phyloP scores from a whole-genome alignment of 345 rosid genomes.

The Crucihimalaya himalaica region DNA sequence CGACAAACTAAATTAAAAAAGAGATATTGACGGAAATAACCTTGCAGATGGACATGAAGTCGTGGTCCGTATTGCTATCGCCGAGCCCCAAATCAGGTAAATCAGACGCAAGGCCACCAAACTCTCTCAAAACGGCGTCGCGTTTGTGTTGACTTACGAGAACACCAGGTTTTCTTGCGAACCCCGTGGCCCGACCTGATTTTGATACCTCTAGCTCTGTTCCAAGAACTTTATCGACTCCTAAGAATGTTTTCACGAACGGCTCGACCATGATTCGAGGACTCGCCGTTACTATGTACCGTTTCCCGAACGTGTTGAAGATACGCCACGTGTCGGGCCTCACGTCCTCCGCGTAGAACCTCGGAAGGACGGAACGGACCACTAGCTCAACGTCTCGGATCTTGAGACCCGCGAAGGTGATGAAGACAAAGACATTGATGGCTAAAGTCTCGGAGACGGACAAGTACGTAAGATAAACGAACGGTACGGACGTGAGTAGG shows the following conservation, averaged over 20 bases:
- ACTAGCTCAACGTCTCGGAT: conserved; percentile 74
- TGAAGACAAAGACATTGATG: conserved; percentile 62
- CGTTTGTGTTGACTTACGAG: conserved; percentile 67
- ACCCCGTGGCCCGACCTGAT: conserved; percentile 86
- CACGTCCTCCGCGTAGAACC: conserved; percentile 85
- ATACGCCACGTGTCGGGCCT: conserved; percentile 81
- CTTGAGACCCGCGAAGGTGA: conserved; percentile 68
- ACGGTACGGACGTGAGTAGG: conserved; percentile 65
- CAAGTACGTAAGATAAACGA: conserved; percentile 63
- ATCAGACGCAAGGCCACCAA: conserved; percentile 45
- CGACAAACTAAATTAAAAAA: not conserved
- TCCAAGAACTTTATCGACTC: conserved; percentile 83
- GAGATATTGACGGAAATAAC: conserved; percentile 40
- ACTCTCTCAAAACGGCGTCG: conserved; percentile 59
- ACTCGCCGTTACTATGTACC: conserved; percentile 72
- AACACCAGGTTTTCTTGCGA: conserved; percentile 63
- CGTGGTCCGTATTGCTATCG: conserved; percentile 68
- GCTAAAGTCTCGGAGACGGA: conserved; percentile 73
- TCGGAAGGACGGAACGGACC: conserved; percentile 75
- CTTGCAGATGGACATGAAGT: conserved; percentile 93
- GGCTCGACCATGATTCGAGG: conserved; percentile 92
- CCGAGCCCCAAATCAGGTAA: conserved; percentile 88
- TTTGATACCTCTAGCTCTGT: conserved; percentile 70
- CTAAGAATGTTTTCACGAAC: conserved; percentile 64
- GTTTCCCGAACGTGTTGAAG: conserved; percentile 74